phyloP scores from a whole-genome alignment of 2,329 filamentous ascomycete genomes.

The Tolypocladium amazonense region DNA sequence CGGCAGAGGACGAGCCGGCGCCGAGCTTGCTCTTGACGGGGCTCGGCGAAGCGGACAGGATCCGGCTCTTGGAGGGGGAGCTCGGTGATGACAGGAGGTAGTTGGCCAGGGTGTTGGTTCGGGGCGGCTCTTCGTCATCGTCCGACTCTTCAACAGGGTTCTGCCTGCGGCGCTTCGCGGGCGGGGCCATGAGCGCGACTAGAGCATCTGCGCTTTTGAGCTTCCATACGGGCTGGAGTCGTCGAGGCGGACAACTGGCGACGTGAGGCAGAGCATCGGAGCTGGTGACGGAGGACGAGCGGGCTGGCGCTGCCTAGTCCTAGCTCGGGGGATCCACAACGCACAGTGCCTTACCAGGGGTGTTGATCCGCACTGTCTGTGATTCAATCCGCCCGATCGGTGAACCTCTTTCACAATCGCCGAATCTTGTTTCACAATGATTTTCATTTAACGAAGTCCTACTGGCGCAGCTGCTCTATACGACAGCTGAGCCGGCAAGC shows the following conservation, averaged over 20 bases:
- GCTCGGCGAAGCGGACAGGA: conserved; percentile 28
- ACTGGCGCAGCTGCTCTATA: neutral
- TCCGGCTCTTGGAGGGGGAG: conserved; percentile 21
- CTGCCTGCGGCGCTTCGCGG: conserved; percentile 47
- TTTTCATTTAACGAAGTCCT: neutral
- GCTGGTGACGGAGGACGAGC: neutral
- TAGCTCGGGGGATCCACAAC: neutral
- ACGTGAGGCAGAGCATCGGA: neutral
- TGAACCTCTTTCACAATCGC: neutral
- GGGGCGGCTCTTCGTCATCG: conserved; percentile 35
- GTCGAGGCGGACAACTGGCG: neutral
- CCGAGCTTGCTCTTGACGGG: conserved; percentile 22
- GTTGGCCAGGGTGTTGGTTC: conserved; percentile 37
- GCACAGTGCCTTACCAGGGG: neutral
- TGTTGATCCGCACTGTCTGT: neutral
- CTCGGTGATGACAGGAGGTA: conserved; percentile 44
- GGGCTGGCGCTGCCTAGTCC: conserved; percentile 2
- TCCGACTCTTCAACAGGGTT: conserved; percentile 41
- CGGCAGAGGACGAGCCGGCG: conserved; percentile 3
- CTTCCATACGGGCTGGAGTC: conserved; percentile 10
- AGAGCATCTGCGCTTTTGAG: conserved; percentile 14
- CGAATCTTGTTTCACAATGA: too few relatives aligned
- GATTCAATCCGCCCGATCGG: neutral
- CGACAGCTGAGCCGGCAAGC: neutral
- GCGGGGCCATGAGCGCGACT: conserved; percentile 41